Conservation (phyloP, 139 green algal genomes). For the Tetradesmus obliquus region DNA sequence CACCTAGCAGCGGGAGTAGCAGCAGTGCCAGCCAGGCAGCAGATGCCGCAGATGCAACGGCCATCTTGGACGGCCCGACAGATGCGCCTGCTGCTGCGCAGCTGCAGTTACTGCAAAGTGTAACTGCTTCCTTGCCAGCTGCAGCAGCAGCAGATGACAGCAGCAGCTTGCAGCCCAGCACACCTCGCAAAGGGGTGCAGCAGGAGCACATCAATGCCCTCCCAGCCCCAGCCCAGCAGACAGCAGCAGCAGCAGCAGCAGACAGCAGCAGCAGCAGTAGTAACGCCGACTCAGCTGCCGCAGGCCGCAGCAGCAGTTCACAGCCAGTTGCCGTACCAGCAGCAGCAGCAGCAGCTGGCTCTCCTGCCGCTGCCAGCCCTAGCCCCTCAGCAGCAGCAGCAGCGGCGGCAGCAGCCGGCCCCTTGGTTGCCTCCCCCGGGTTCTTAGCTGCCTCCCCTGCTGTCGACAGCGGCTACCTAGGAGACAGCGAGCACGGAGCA, state of each 20-base stretch:
- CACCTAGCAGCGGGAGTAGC: conserved; percentile 4
- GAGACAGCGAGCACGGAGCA: conserved; percentile 27
- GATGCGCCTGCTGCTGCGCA: not conserved
- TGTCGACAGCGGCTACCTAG: conserved; percentile 50
- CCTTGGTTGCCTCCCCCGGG: not conserved
- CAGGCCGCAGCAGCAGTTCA: not conserved
- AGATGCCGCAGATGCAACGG: not conserved
- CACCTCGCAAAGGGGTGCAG: not conserved
- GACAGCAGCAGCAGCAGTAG: not conserved
- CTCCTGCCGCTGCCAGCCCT: not conserved
- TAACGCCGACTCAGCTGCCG: not conserved
- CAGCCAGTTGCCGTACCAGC: not conserved
- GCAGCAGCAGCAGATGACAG: conserved; percentile 7
- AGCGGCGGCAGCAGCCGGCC: not conserved
- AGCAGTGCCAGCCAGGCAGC: not conserved
- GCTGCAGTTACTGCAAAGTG: not conserved
- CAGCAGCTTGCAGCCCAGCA: conserved; percentile 26
- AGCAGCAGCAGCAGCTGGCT: not conserved
- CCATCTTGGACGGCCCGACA: not conserved
- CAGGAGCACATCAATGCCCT: not conserved
- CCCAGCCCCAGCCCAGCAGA: not conserved
- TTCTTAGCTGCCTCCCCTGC: conserved; percentile 8
- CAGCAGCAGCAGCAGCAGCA: not conserved
- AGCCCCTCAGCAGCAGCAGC: not conserved
- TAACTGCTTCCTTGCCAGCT: not conserved